Evolutionary conservation across 192 early-diverging fungal species (phyloP).

Genomic region (Coemansia asiatica): DNA sequence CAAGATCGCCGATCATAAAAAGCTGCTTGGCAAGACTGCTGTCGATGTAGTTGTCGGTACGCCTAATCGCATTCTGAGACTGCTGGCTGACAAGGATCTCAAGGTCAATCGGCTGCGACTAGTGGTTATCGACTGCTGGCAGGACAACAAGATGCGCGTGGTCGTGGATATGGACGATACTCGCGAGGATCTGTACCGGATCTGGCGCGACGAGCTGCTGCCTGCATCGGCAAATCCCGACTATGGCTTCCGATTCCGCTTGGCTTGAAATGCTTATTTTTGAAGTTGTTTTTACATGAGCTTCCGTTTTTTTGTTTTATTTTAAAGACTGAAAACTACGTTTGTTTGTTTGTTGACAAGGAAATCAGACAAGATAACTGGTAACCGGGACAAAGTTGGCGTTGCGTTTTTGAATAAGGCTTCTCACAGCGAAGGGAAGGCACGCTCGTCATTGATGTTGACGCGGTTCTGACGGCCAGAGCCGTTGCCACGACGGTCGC

Average conservation of each 20-base stretch:
- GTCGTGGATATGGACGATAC: constrained; percentile 54
- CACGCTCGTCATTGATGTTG: constrained; percentile 67
- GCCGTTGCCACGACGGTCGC: constrained; percentile 53
- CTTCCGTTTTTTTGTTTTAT: background rate
- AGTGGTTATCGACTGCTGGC: constrained; percentile 52
- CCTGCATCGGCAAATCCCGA: constrained; percentile 42
- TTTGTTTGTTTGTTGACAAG: background rate
- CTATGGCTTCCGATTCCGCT: constrained; percentile 34
- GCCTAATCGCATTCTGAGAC: constrained; percentile 45
- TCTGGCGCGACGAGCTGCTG: constrained; percentile 47
- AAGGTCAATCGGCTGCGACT: constrained; percentile 37
- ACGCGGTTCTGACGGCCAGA: constrained; percentile 57
- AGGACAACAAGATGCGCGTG: constrained; percentile 54
- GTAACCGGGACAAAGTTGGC: background rate
- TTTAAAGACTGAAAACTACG: background rate
- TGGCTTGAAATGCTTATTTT: constrained; percentile 25
- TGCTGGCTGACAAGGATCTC: constrained; percentile 32
- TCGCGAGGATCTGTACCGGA: constrained; percentile 39
- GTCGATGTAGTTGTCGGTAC: constrained; percentile 49
- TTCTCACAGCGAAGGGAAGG: constrained; percentile 66
- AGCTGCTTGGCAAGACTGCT: constrained; percentile 13
- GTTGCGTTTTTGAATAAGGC: background rate
- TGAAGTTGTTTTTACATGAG: background rate
- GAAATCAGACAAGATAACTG: background rate
- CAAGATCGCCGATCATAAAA: constrained; percentile 38